Evolutionary conservation across 2,329 filamentous ascomycete genomes (phyloP).

Genomic region (Basipetospora sp.): DNA sequence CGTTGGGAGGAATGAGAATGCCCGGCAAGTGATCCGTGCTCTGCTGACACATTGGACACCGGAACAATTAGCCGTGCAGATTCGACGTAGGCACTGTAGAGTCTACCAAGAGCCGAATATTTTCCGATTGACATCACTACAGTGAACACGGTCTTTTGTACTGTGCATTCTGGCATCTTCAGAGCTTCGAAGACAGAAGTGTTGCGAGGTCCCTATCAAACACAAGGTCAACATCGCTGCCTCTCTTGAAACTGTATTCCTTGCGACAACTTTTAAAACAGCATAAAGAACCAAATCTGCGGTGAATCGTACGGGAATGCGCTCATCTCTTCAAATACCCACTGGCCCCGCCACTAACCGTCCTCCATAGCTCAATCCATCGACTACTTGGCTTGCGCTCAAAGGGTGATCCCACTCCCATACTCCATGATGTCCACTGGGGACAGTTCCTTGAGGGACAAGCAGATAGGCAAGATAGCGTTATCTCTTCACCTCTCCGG

Average conservation of each 20-base stretch:
- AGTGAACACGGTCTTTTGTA: neutral
- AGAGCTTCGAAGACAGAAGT: neutral
- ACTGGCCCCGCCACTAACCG: neutral
- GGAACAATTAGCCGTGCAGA: too few species aligned
- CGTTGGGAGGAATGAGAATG: neutral
- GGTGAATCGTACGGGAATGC: too few species aligned
- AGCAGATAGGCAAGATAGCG: conserved; percentile 30
- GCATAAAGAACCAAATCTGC: too few species aligned
- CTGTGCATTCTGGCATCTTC: neutral
- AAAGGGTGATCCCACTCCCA: too few species aligned
- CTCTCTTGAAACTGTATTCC: too few species aligned
- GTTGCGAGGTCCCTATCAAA: neutral
- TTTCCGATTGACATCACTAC: conserved; percentile 6
- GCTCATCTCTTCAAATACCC: too few species aligned
- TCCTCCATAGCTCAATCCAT: too few species aligned
- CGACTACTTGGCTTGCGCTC: too few species aligned
- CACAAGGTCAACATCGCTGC: too few species aligned
- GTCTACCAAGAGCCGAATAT: conserved; percentile 2
- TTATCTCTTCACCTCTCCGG: neutral
- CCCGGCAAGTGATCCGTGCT: neutral
- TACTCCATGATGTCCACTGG: conserved; percentile 31
- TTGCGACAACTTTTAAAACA: too few species aligned
- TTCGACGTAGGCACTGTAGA: too few species aligned
- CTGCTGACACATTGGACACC: too few species aligned
- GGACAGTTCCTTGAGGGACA: conserved; percentile 33